Evolutionary conservation across 495 filamentous ascomycete genomes (phyloP).

Genomic region (Evernia prunastri): DNA sequence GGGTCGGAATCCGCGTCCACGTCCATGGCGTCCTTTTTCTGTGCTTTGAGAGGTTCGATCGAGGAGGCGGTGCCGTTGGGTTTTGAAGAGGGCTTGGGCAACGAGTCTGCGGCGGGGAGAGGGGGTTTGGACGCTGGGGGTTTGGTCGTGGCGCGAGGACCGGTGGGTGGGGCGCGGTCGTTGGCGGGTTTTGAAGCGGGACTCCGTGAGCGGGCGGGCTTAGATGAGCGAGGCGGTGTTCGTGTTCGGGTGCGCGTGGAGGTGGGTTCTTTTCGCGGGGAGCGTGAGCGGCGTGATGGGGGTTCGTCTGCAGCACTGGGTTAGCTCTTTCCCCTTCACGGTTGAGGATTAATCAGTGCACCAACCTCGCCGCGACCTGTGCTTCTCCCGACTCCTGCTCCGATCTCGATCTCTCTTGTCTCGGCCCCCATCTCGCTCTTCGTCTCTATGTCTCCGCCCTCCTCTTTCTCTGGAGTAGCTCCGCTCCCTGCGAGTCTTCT

Average conservation of each 20-base stretch:
- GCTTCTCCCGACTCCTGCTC: slow-evolving; percentile 43
- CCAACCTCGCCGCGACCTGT: slow-evolving; percentile 13
- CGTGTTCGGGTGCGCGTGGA: slow-evolving; percentile 35
- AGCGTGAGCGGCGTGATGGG: slow-evolving; percentile 39
- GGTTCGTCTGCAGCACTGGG: slow-evolving; percentile 16
- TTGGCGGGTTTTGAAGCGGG: slow-evolving; percentile 30
- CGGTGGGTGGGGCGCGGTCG: slow-evolving; percentile 19
- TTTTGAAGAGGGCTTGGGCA: slow-evolving; percentile 4
- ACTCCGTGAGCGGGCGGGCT: slow-evolving; percentile 29
- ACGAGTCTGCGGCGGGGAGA: slow-evolving; percentile 22
- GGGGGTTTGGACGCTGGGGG: slow-evolving; percentile 5
- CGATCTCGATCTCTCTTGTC: slow-evolving; percentile 38
- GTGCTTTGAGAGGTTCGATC: slow-evolving; percentile 32
- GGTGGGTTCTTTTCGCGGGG: slow-evolving; percentile 30
- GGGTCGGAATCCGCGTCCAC: slow-evolving; percentile 53
- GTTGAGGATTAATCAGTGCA: slow-evolving; percentile 5
- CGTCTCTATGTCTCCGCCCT: slow-evolving; percentile 32
- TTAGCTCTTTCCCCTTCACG: slow-evolving; percentile 20
- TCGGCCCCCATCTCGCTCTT: slow-evolving; percentile 36
- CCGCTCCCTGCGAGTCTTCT: slow-evolving; percentile 35
- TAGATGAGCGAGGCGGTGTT: slow-evolving; percentile 34
- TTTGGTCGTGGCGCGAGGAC: slow-evolving; percentile 10
- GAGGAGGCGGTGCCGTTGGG: slow-evolving; percentile 19
- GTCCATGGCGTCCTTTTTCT: slow-evolving; percentile 33
- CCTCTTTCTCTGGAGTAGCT: slow-evolving; percentile 42